Base-by-base conservation (phyloP, 2,329 filamentous ascomycete genomes). In the Pestalotiopsis sp. region DNA sequence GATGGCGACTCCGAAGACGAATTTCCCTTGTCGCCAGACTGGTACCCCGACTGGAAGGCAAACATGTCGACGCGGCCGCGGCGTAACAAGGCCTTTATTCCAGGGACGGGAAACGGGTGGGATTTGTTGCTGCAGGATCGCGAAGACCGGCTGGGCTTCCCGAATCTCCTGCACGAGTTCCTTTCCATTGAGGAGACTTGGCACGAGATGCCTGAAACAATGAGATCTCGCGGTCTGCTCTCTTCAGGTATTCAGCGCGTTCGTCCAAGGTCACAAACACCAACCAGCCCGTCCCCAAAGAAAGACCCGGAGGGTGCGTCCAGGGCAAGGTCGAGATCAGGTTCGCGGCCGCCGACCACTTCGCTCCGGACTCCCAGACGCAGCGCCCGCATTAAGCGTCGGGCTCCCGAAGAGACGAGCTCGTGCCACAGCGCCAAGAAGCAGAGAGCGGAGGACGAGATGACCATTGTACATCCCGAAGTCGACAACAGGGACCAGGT, bases 131-230 rank as follows among this genome's bases (percentile, higher is more conserved):
- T 17, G 20, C 6, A 25, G 12, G 38, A 64, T 25, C 38, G 25
- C 38, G 61, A 17, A 20, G 9, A 31, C 11, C n/a, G 38, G 12
- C 45, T 39, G 41, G 61, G 61, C 4, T 45, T 41, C 25, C 38
- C 61, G 12, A 64, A 7, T 39, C 39, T 64, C 2, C 38, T 64
- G 38, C 23, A 52, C 38, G 38, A 64, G 20, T 45, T 9, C 25
- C 36, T 64, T 11, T n/a, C 12, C n/a, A 13, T n/a, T 23, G 23
- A n/a, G 12, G 61, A 64, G 39, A 49, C 36, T 41, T 64, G 39
- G 61, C 36, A 64, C 25, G 61, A 64, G 36, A 52, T 64, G 41
- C 27, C 59, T 6, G 59, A 62, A 36, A 39, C 27, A 13, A 62
- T 62, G 59, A 36, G 59, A 3, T 41, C 27, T 5, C n/a, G 59